Percentiles rank a stretch among this genome's conserved stretches.
Conservation (phyloP, 2,329 filamentous ascomycete species). For the Chrysoporthe puriensis region DNA sequence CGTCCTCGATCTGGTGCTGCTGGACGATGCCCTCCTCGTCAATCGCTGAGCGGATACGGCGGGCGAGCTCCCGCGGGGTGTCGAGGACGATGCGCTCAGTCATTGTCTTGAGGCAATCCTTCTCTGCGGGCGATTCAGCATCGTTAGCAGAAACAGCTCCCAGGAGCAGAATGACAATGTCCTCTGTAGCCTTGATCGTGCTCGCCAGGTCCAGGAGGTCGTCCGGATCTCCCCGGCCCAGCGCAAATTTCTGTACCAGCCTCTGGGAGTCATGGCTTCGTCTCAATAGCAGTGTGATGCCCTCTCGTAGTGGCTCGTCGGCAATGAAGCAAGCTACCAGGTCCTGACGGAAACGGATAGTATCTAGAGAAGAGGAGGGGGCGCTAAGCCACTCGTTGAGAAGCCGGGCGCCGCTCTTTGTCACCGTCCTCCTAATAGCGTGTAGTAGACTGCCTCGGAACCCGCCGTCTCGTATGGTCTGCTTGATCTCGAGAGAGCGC, state of each 20-base stretch:
- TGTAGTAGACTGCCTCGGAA: constrained; percentile 87
- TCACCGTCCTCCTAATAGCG: constrained; percentile 86
- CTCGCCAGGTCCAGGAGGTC: constrained; percentile 83
- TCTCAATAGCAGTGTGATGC: constrained; percentile 68
- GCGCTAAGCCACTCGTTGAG: constrained; percentile 84
- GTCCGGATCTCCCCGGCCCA: constrained; percentile 89
- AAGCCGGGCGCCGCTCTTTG: constrained; percentile 85
- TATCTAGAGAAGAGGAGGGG: constrained; percentile 82
- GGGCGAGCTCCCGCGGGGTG: constrained; percentile 69
- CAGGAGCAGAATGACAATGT: constrained; percentile 59
- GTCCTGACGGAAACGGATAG: constrained; percentile 80
- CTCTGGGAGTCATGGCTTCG: constrained; percentile 85
- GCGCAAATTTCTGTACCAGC: constrained; percentile 89
- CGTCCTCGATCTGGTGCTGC: constrained; percentile 77
- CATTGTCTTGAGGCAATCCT: constrained; percentile 49
- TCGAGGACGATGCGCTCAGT: constrained; percentile 65
- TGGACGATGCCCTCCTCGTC: constrained; percentile 90
- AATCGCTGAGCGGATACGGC: constrained; percentile 75
- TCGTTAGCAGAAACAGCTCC: constrained; percentile 24
- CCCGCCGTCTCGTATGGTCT: constrained; percentile 78
- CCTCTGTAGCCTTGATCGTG: constrained; percentile 75
- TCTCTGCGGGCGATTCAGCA: constrained; percentile 8
- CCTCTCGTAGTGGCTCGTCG: constrained; percentile 69
- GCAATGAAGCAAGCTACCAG: constrained; percentile 77
- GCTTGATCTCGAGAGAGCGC: constrained; percentile 84